These are phyloP conservation scores for Francoa sonchifolia DNA, from an alignment of 441 rosid genomes.

Conservation along the genomic window DNA sequence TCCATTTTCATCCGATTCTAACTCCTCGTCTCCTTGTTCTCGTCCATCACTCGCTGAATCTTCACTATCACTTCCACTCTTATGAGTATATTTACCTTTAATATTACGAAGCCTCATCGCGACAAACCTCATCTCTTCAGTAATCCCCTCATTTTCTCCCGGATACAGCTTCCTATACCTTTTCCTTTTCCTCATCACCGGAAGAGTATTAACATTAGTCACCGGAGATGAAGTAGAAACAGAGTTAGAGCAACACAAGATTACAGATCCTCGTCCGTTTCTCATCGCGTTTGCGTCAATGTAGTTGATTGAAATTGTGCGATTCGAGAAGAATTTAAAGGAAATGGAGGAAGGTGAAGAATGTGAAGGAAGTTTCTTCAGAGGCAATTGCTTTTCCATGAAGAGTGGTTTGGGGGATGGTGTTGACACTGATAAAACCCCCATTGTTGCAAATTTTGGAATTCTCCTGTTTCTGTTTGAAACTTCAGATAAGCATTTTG, in stretches of 20 bases:
- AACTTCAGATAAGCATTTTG: too few relatives aligned
- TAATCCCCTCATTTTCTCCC: slow-evolving; percentile 70
- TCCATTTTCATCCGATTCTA: neutral
- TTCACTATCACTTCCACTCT: slow-evolving; percentile 10
- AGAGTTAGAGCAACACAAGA: neutral
- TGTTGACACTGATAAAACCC: too few relatives aligned
- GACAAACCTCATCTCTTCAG: slow-evolving; percentile 90
- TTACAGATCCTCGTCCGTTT: neutral
- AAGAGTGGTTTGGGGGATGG: too few relatives aligned
- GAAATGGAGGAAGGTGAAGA: too few relatives aligned
- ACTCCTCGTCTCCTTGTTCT: slow-evolving; percentile 6
- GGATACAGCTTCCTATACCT: slow-evolving; percentile 64
- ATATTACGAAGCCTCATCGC: slow-evolving; percentile 77
- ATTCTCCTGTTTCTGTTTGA: too few relatives aligned
- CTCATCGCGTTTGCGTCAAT: too few relatives aligned
- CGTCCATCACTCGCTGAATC: slow-evolving; percentile 8
- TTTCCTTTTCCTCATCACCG: slow-evolving; percentile 39
- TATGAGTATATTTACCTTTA: slow-evolving; percentile 36
- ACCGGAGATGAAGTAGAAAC: neutral
- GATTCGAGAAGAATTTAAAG: too few relatives aligned
- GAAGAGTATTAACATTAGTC: slow-evolving; percentile 11
- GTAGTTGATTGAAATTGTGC: too few relatives aligned
- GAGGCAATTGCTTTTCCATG: too few relatives aligned
- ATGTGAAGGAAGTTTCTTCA: too few relatives aligned
- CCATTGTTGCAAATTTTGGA: too few relatives aligned